A percentile compares a stretch with the other conserved stretches of the same genome.
Evolutionary conservation across 257 asterid genomes (phyloP).

Genomic region (Paulownia fortunei): DNA sequence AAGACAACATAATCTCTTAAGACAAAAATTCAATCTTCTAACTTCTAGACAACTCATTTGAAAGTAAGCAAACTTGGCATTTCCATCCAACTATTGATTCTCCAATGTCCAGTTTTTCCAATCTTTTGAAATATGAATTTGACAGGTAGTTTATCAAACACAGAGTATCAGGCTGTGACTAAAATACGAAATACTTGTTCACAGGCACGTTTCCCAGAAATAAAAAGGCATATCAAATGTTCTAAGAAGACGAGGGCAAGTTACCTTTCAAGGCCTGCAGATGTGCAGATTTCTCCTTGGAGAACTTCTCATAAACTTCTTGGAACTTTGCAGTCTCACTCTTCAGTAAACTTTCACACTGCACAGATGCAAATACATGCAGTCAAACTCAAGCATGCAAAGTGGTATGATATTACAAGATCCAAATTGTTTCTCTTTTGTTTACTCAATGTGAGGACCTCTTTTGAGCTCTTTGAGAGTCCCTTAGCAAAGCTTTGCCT

Average conservation of each 20-base stretch:
- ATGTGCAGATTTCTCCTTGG: constrained; percentile 77
- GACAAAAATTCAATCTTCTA: background rate
- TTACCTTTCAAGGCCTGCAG: constrained; percentile 78
- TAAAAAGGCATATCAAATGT: constrained; percentile 1
- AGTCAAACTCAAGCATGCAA: constrained; percentile 36
- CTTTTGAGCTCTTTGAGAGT: constrained; percentile 89
- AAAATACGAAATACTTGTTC: background rate
- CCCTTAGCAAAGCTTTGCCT: constrained; percentile 87
- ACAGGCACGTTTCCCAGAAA: background rate
- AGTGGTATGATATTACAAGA: constrained; percentile 17
- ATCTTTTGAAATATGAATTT: constrained; percentile 3
- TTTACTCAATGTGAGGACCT: constrained; percentile 51
- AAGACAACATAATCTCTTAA: background rate
- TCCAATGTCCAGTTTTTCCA: constrained; percentile 17
- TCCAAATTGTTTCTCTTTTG: constrained; percentile 22
- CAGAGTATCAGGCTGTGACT: background rate
- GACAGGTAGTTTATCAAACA: constrained; percentile 12
- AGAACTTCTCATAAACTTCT: constrained; percentile 62
- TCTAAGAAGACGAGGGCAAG: constrained; percentile 8
- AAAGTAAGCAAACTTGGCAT: background rate
- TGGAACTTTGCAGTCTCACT: constrained; percentile 75
- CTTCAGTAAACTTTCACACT: constrained; percentile 87
- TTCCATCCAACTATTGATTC: background rate
- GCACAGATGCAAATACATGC: constrained; percentile 40
- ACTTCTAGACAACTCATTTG: constrained; percentile 3